Percentiles rank a stretch among this genome's conserved stretches.
Evolutionary conservation across 495 filamentous ascomycete species (phyloP).

Genomic region (Xylaria nigripes): DNA sequence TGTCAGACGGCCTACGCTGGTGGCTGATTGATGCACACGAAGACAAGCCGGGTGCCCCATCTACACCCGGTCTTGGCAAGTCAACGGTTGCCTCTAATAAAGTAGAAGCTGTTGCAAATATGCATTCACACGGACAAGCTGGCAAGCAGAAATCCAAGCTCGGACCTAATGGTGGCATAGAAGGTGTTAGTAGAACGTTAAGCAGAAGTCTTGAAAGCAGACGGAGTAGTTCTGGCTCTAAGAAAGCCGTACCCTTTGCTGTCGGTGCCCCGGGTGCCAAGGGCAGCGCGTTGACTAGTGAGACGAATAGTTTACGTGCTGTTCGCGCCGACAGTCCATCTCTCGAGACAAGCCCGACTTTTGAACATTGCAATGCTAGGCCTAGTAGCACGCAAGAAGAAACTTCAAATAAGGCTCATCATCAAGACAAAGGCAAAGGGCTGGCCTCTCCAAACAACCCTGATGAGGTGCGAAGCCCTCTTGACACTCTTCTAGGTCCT

Average conservation of each 20-base stretch:
- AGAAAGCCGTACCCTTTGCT: constrained; percentile 50
- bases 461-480: constrained; percentile 27
- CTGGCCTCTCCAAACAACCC: neutral
- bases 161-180: constrained; percentile 44
- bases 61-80: constrained; percentile 79
- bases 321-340: constrained; percentile 30
- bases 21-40: constrained; percentile 89
- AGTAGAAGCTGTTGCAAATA: constrained; percentile 64
- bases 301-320: constrained; percentile 41
- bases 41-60: constrained; percentile 90
- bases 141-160: constrained; percentile 42
- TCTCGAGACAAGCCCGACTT: constrained; percentile 28
- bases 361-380: constrained; percentile 13
- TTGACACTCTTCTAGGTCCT: constrained; percentile 27
- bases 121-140: constrained; percentile 44
- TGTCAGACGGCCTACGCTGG: constrained; percentile 93
- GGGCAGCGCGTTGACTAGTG: constrained; percentile 39
- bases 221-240: constrained; percentile 74
- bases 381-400: constrained; percentile 16
- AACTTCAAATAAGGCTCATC: constrained; percentile 1
- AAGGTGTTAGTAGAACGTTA: constrained; percentile 66
- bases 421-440: constrained; percentile 15
- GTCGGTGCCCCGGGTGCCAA: constrained; percentile 29
- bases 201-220: constrained; percentile 84
- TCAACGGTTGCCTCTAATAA: constrained; percentile 84